A percentile compares a stretch with the other conserved stretches of the same genome.
These are phyloP conservation scores for Linderniella brevidens DNA, from an alignment of 257 asterid species.

Conservation along the genomic window DNA sequence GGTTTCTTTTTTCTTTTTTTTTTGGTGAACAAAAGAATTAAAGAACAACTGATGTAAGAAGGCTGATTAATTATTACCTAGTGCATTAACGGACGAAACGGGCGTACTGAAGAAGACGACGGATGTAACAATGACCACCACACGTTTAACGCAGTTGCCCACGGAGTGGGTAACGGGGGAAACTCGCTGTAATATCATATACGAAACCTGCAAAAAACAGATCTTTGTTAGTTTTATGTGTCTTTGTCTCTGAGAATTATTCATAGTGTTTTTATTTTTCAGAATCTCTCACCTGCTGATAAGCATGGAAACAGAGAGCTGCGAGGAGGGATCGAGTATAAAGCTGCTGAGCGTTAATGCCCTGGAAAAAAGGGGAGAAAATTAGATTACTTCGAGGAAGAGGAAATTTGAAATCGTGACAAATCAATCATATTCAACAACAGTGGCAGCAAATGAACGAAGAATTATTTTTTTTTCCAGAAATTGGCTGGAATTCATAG, in stretches of 20 bases:
- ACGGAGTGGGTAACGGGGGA: conserved; percentile 96
- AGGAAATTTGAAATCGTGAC: too few relatives aligned
- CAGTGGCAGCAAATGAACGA: not conserved
- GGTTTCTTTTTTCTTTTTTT: not conserved
- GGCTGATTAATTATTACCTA: conserved; percentile 30
- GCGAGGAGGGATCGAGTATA: conserved; percentile 49
- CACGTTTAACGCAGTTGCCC: conserved; percentile 85
- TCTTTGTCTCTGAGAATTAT: not conserved
- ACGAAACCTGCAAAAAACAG: conserved; percentile 50
- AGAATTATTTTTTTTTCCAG: not conserved
- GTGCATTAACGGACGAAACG: conserved; percentile 46
- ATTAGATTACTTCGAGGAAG: too few relatives aligned
- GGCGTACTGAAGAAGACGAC: conserved; percentile 86
- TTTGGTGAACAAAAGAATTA: not conserved
- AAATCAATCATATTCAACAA: not conserved
- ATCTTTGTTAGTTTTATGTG: conserved; percentile 8
- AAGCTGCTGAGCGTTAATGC: conserved; percentile 44
- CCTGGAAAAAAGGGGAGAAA: conserved; percentile 23
- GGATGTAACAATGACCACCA: conserved; percentile 77
- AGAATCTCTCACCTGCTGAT: conserved; percentile 82
- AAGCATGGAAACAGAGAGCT: conserved; percentile 82
- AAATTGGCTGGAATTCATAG: too few relatives aligned
- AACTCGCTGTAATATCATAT: conserved; percentile 85
- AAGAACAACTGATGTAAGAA: not conserved
- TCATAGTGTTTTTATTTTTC: not conserved